A percentile compares a stretch with the other conserved stretches of the same genome.
phyloP scores from a whole-genome alignment of 2,329 filamentous ascomycete species.

The Diaporthe velutina region DNA sequence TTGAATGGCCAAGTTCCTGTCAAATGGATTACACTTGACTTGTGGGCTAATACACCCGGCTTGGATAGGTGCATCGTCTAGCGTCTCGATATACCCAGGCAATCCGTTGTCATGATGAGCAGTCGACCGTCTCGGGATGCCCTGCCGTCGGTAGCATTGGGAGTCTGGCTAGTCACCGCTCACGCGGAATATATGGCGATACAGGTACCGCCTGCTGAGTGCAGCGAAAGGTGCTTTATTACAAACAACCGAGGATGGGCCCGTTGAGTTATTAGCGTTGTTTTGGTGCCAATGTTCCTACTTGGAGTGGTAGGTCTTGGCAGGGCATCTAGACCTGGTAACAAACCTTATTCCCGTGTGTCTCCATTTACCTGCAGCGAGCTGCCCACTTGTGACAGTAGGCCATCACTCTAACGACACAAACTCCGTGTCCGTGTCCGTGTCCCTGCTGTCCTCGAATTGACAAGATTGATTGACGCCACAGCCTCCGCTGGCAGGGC shows the following conservation, averaged over 20 bases:
- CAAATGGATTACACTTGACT: background rate
- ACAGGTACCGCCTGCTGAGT: background rate
- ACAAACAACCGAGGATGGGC: background rate
- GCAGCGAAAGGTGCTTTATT: background rate
- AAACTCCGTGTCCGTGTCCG: background rate
- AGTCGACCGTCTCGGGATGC: background rate
- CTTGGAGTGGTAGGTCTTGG: background rate
- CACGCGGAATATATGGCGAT: background rate
- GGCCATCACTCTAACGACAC: background rate
- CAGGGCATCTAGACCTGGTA: constrained; percentile 19
- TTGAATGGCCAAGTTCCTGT: background rate
- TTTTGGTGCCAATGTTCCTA: background rate
- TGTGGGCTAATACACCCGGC: background rate
- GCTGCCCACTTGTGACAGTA: background rate
- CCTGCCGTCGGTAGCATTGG: background rate
- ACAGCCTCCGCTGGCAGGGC: background rate
- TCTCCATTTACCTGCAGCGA: background rate
- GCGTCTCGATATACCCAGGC: background rate
- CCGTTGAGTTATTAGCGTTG: background rate
- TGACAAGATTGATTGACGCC: background rate
- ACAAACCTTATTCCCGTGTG: background rate
- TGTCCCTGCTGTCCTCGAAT: background rate
- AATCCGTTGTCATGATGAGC: background rate
- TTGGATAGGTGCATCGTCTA: background rate
- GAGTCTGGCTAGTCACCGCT: background rate